A percentile compares a stretch with the other conserved stretches of the same genome.
phyloP scores from a whole-genome alignment of 768 basidiomycete genomes.

The Tricholomella constricta region DNA sequence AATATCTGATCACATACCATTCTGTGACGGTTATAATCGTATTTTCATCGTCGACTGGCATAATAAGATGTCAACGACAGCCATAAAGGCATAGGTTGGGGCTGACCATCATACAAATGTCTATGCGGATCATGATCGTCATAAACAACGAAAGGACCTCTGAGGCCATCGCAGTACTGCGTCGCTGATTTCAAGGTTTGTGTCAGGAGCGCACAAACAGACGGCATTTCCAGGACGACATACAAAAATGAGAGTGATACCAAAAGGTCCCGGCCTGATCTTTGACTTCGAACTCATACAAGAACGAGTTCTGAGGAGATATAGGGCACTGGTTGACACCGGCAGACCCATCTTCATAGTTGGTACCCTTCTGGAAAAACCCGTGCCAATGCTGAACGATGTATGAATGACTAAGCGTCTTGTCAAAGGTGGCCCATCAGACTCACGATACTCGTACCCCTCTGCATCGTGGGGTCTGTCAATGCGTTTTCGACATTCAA shows the following conservation, averaged over 20 bases:
- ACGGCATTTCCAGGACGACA: conserved; percentile 15
- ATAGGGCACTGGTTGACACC: conserved; percentile 45
- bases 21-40: conserved; percentile 45
- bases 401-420: not conserved
- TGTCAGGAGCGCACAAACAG: not conserved
- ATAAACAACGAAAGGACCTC: conserved; percentile 38
- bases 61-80: too few species aligned
- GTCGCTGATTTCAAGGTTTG: conserved; percentile 30
- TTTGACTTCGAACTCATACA: conserved; percentile 35
- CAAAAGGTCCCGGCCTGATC: conserved; percentile 27
- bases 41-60: conserved; percentile 30
- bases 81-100: too few species aligned
- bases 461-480: not conserved
- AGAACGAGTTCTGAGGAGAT: conserved; percentile 33
- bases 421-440: not conserved
- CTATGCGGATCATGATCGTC: conserved; percentile 36
- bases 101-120: conserved; percentile 5
- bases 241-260: conserved; percentile 29
- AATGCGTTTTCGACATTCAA: not conserved
- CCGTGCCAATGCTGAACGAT: conserved; percentile 47
- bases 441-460: conserved; percentile 23
- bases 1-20: conserved; percentile 33
- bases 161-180: too few species aligned
- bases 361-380: too few species aligned
- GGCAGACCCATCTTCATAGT: conserved; percentile 37